These are phyloP conservation scores for Picea abies DNA, from an alignment of 83 land plant genomes.

Conservation along the genomic window DNA sequence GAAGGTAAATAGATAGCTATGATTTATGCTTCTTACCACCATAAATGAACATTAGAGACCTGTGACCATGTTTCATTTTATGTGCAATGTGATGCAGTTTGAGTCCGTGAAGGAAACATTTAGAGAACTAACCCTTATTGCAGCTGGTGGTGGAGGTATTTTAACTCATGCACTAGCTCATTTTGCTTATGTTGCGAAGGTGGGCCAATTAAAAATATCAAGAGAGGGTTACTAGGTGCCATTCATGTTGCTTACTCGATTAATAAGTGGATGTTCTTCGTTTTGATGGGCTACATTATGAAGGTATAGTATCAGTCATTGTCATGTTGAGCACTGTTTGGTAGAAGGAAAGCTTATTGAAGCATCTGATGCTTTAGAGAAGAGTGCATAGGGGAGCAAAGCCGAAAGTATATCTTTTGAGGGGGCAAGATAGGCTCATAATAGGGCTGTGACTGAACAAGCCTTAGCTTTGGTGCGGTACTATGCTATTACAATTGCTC, in stretches of 20 bases:
- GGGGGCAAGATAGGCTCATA: too few relatives aligned
- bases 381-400: conserved; percentile 65
- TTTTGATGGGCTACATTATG: conserved; percentile 31
- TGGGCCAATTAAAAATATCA: conserved; percentile 10
- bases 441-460: too few relatives aligned
- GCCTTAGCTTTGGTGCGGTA: too few relatives aligned
- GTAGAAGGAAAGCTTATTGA: conserved; percentile 71
- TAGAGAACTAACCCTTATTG: conserved; percentile 77
- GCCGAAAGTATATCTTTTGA: conserved; percentile 57
- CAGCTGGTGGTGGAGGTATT: conserved; percentile 86
- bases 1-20: too few relatives aligned
- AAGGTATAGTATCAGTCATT: conserved; percentile 76
- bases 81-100: conserved; percentile 49
- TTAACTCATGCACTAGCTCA: conserved; percentile 73
- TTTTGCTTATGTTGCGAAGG: conserved; percentile 75
- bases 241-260: neutral
- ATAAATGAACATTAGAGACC: too few relatives aligned
- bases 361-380: conserved; percentile 75
- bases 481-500: too few relatives aligned
- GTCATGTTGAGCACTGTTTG: conserved; percentile 59
- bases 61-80: too few relatives aligned
- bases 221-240: neutral
- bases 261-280: neutral
- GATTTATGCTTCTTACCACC: too few relatives aligned
- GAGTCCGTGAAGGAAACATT: conserved; percentile 51